phyloP scores from a whole-genome alignment of 1,284 basidiomycete genomes.

The Entoloma clypeatum region DNA sequence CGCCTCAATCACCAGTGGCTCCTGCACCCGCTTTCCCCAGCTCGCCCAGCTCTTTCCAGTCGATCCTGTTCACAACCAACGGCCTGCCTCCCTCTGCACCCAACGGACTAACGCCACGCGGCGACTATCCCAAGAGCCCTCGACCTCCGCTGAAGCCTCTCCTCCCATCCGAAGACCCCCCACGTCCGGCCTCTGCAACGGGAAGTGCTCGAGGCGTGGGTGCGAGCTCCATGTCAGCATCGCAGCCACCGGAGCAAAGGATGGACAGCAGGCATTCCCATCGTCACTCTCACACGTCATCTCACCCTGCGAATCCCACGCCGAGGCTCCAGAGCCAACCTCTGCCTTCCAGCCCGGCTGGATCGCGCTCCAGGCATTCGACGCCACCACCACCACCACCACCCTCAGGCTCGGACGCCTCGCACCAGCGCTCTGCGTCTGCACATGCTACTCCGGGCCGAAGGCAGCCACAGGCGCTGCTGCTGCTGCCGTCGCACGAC shows the following conservation, averaged over 20 bases:
- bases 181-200: constrained; percentile 5
- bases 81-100: neutral
- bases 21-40: too few relatives aligned
- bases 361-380: too few relatives aligned
- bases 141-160: neutral
- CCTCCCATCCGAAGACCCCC: neutral
- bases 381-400: too few relatives aligned
- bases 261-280: constrained; percentile 2
- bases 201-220: neutral
- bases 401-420: too few relatives aligned
- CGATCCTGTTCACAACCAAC: constrained; percentile 6
- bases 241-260: constrained; percentile 4
- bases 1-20: too few relatives aligned
- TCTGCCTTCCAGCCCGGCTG: too few relatives aligned
- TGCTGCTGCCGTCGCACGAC: constrained; percentile 6
- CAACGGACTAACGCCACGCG: neutral
- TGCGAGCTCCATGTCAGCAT: neutral
- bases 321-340: too few relatives aligned
- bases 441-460: constrained; percentile 3
- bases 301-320: too few relatives aligned
- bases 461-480: constrained; percentile 1
- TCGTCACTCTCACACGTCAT: too few relatives aligned
- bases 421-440: constrained; percentile 2
- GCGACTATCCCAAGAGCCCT: constrained; percentile 1
- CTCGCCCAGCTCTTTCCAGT: too few relatives aligned